phyloP scores from a whole-genome alignment of 805 yeast species.

The Lachancea sp. region DNA sequence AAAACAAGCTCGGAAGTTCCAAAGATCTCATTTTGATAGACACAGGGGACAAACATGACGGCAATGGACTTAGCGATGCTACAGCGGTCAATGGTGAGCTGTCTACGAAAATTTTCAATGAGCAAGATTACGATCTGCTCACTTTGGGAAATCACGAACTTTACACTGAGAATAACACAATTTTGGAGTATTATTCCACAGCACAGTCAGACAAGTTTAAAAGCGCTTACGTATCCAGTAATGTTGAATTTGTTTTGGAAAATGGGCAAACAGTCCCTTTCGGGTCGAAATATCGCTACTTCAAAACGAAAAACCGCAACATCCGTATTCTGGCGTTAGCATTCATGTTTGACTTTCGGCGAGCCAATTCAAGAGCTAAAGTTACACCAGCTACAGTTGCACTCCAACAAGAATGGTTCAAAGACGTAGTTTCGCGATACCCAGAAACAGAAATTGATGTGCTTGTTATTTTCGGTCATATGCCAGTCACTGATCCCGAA shows the following conservation, averaged over 20 bases:
- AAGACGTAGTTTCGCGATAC: constrained; percentile 33
- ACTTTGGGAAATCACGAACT: constrained; percentile 92
- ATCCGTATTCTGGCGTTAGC: constrained; percentile 62
- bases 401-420: constrained; percentile 59
- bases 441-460: constrained; percentile 49
- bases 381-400: constrained; percentile 55
- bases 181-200: constrained; percentile 56
- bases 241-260: constrained; percentile 52
- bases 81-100: constrained; percentile 63
- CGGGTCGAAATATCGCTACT: constrained; percentile 61
- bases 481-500: constrained; percentile 49
- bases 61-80: constrained; percentile 83
- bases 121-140: constrained; percentile 65
- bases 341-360: constrained; percentile 68
- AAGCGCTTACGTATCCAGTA: constrained; percentile 62
- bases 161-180: constrained; percentile 58
- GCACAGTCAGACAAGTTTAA: constrained; percentile 47
- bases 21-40: constrained; percentile 73
- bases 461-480: constrained; percentile 69
- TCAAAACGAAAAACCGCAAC: constrained; percentile 50
- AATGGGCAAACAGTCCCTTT: constrained; percentile 48
- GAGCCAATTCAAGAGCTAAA: constrained; percentile 50
- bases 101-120: constrained; percentile 57
- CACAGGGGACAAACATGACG: constrained; percentile 92
- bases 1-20: constrained; percentile 25